These are phyloP conservation scores for Suillus placidus DNA, from an alignment of 768 basidiomycete species.

Conservation along the genomic window DNA sequence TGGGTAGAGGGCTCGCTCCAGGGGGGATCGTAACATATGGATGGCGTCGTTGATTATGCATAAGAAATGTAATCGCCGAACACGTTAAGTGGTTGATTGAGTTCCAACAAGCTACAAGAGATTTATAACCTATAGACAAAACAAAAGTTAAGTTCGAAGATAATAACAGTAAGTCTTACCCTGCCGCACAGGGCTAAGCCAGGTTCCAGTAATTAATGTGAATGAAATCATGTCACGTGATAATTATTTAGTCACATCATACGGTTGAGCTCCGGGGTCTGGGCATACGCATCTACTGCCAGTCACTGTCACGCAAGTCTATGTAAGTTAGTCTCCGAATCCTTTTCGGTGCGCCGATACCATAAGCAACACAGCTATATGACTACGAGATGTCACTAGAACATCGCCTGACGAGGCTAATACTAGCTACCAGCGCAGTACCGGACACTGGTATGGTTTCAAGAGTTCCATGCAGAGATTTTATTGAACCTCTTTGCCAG, in stretches of 20 bases:
- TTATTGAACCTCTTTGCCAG: neutral
- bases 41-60: constrained; percentile 34
- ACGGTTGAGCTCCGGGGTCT: neutral
- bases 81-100: neutral
- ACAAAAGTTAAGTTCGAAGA: neutral
- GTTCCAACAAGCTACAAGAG: neutral
- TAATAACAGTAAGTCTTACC: neutral
- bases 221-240: neutral
- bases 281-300: no score
- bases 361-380: no score
- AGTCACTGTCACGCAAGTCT: no score
- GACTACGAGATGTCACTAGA: no score
- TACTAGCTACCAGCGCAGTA: no score
- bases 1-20: constrained; percentile 35
- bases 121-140: neutral
- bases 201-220: neutral
- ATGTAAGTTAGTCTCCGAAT: no score
- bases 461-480: neutral
- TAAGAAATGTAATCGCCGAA: constrained; percentile 5
- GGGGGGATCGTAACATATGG: constrained; percentile 43
- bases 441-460: no score
- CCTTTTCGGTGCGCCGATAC: no score
- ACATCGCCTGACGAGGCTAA: no score
- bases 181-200: neutral
- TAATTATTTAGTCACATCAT: neutral